phyloP scores from a whole-genome alignment of 139 green algal species.

The Chlamydomonas urium region DNA sequence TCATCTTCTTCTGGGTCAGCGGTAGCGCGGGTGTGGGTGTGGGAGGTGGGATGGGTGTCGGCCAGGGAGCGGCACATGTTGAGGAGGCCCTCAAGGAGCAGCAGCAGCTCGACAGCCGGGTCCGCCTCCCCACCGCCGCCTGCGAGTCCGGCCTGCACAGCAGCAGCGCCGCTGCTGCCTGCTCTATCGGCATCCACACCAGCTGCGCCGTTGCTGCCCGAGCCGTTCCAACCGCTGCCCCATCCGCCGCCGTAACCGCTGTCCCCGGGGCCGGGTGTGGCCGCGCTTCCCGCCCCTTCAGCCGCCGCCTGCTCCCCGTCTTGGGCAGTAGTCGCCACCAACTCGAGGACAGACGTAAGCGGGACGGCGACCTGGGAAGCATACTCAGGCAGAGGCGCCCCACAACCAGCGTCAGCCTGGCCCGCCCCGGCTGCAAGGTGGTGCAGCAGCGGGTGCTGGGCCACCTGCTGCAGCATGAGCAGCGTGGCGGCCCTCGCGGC shows the following conservation, averaged over 20 bases:
- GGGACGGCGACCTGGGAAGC: neutral
- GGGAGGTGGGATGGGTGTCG: neutral
- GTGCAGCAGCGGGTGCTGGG: neutral
- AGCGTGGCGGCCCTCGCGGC: neutral
- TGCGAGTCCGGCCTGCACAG: neutral
- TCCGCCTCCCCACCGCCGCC: neutral
- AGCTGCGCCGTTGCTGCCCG: neutral
- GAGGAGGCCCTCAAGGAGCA: slow-evolving; percentile 1
- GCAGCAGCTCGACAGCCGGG: neutral
- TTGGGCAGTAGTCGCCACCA: neutral
- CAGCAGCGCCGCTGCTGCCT: neutral
- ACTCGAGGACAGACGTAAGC: neutral
- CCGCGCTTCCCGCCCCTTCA: no score
- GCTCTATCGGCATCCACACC: neutral
- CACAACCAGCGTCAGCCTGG: neutral
- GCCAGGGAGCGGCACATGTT: neutral
- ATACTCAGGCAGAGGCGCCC: neutral
- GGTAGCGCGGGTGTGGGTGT: neutral
- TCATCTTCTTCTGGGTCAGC: no score
- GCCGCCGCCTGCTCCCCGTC: no score
- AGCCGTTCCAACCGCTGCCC: neutral
- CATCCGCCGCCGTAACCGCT: neutral
- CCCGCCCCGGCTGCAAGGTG: neutral
- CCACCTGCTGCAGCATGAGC: neutral
- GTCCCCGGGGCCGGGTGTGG: neutral